Percentiles rank a stretch among this genome's conserved stretches.
phyloP scores from a whole-genome alignment of 805 yeast genomes.

The Cyberlindnera xishuangbannaensis region DNA sequence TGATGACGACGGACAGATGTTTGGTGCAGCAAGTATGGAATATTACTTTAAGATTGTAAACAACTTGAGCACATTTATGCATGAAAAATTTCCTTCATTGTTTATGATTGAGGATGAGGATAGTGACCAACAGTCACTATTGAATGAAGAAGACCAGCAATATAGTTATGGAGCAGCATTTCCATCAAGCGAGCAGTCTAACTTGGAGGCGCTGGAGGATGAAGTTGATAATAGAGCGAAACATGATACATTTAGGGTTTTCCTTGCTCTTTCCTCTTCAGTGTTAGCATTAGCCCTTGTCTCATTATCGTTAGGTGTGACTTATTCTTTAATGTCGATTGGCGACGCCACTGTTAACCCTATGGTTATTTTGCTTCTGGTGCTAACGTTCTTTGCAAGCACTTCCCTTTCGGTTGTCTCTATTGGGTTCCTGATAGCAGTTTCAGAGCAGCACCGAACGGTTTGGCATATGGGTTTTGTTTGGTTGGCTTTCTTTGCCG shows the following conservation, averaged over 20 bases:
- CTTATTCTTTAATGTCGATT: conserved; percentile 26
- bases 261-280: conserved; percentile 37
- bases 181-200: conserved; percentile 7
- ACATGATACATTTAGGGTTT: conserved; percentile 39
- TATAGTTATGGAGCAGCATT: background rate
- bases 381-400: conserved; percentile 37
- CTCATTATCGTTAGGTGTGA: conserved; percentile 39
- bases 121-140: no score
- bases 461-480: conserved; percentile 38
- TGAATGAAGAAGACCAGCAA: background rate
- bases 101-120: conserved; percentile 5
- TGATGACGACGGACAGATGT: conserved; percentile 26
- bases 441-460: conserved; percentile 24
- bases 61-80: conserved; percentile 10
- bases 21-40: conserved; percentile 23
- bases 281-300: conserved; percentile 36
- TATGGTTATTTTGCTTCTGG: conserved; percentile 28
- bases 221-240: conserved; percentile 12
- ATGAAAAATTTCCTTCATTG: conserved; percentile 17
- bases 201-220: conserved; percentile 13
- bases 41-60: conserved; percentile 21
- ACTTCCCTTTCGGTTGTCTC: conserved; percentile 38
- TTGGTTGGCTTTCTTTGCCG: conserved; percentile 34
- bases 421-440: conserved; percentile 37
- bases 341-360: conserved; percentile 22